phyloP scores from a whole-genome alignment of 2,329 filamentous ascomycete genomes.

The Fusarium goolgardi region DNA sequence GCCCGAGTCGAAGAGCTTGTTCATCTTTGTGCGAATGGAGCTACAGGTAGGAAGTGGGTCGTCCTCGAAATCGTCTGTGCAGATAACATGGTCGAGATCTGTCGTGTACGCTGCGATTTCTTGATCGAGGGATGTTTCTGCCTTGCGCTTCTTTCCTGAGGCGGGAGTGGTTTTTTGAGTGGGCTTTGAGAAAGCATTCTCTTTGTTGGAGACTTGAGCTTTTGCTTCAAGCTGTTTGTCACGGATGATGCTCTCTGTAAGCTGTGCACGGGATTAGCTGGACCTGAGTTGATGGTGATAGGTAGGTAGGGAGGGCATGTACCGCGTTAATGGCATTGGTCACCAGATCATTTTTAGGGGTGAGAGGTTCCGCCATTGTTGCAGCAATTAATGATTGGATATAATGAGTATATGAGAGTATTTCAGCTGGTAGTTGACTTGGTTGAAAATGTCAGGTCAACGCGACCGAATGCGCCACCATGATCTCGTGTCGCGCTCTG shows the following conservation, averaged over 20 bases:
- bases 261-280: neutral
- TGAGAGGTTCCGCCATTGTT: neutral
- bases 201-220: neutral
- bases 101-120: conserved; percentile 11
- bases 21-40: conserved; percentile 7
- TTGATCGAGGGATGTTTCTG: conserved; percentile 2
- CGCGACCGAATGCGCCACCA: neutral
- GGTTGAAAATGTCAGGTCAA: too few species aligned
- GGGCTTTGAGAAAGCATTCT: neutral
- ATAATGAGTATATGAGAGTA: neutral
- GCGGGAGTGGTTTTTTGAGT: neutral
- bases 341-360: neutral
- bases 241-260: neutral
- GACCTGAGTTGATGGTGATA: too few species aligned
- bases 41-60: neutral
- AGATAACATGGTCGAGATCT: neutral
- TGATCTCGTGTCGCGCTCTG: neutral
- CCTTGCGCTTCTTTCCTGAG: conserved; percentile 11
- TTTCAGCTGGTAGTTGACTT: neutral
- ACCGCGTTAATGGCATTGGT: neutral
- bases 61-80: neutral
- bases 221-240: neutral
- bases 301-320: too few species aligned
- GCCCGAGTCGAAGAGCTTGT: conserved; percentile 12
- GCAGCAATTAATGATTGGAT: neutral